Evolutionary conservation across 106 monocot genomes (phyloP).

Genomic region (Dendrobium chrysotoxum): DNA sequence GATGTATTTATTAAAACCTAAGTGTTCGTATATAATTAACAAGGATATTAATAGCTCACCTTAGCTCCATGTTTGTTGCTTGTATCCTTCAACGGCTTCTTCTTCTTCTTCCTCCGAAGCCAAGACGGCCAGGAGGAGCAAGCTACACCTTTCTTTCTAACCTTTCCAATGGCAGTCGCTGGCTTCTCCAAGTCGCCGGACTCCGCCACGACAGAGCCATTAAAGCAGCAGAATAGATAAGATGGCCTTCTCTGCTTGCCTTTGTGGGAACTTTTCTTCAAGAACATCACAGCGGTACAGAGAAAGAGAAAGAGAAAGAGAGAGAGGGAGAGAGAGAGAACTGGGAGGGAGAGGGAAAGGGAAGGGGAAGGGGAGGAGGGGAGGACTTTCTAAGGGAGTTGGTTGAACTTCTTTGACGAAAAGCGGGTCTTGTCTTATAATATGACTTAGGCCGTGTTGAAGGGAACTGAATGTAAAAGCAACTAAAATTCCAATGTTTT

Average conservation of each 20-base stretch:
- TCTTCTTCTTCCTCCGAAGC: conserved; percentile 2
- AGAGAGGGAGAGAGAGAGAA: neutral
- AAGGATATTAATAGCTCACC: neutral
- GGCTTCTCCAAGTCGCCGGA: neutral
- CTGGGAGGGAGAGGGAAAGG: neutral
- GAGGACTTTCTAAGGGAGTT: neutral
- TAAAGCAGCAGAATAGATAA: neutral
- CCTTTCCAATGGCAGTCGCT: neutral
- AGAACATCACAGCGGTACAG: conserved; percentile 1
- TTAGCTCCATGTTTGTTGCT: neutral
- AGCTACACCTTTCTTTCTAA: neutral
- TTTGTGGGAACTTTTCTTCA: neutral
- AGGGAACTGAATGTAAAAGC: neutral
- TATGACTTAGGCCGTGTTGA: neutral
- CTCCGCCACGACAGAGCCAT: neutral
- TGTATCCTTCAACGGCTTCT: neutral
- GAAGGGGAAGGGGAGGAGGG: neutral
- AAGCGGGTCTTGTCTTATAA: neutral
- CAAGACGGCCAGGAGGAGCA: neutral
- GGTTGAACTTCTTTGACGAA: neutral
- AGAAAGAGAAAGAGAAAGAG: neutral
- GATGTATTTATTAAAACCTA: too few species aligned
- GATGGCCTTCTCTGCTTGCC: neutral
- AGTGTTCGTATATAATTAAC: too few species aligned
- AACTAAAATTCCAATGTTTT: neutral